A percentile compares a stretch with the other conserved stretches of the same genome.
Conservation (phyloP, 139 green algal genomes). For the Chlamydomonas schloesseri region DNA sequence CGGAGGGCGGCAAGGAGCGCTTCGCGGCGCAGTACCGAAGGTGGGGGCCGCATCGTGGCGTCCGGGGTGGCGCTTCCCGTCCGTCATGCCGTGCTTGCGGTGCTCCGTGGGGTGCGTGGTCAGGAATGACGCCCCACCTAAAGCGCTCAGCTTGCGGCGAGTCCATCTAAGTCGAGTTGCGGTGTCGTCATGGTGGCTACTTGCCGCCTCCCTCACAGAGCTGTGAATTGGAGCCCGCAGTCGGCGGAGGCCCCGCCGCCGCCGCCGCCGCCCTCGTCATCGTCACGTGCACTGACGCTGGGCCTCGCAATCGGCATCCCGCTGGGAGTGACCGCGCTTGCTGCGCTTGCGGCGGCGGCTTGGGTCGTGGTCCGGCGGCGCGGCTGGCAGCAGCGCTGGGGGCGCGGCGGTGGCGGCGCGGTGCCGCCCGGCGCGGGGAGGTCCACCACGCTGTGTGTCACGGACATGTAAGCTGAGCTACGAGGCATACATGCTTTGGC, state of each 20-base stretch:
- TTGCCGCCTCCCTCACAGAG: neutral
- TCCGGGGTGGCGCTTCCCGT: no score
- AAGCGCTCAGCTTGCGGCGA: no score
- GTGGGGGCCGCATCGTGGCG: no score
- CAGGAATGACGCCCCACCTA: no score
- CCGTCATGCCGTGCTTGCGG: no score
- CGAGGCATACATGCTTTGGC: no score
- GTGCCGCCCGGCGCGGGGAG: neutral
- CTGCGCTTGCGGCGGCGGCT: neutral
- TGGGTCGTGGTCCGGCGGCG: neutral
- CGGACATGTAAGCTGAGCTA: conserved; percentile 31
- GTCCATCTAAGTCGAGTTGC: no score
- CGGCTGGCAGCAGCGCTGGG: neutral
- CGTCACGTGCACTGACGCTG: neutral
- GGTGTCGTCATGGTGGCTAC: no score
- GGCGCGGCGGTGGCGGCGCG: neutral
- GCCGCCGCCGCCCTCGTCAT: neutral
- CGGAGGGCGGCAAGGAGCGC: neutral
- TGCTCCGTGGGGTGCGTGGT: no score
- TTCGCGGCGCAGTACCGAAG: conserved; percentile 3
- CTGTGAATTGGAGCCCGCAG: no score
- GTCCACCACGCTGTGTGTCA: conserved; percentile 16
- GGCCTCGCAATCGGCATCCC: neutral
- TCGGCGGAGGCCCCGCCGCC: no score
- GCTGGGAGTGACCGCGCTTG: neutral